These are phyloP conservation scores for Globisporangium radiosum DNA, from an alignment of 352 stramenopile species.

Conservation along the genomic window DNA sequence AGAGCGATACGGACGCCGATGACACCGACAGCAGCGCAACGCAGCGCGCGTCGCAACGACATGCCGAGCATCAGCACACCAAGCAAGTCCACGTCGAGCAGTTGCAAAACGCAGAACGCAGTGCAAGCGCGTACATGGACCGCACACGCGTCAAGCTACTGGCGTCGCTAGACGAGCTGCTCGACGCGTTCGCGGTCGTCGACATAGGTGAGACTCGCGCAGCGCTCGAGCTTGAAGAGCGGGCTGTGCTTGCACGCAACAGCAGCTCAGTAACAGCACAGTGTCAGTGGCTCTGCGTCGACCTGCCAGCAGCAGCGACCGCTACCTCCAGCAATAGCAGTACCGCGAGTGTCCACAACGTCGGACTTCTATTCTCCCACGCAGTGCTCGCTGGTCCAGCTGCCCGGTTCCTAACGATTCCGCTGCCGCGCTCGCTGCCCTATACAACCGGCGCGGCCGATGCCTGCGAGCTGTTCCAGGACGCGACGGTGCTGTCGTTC, in stretches of 20 bases:
- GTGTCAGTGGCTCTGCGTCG: constrained; percentile 51
- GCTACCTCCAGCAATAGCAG: background rate
- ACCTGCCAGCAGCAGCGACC: constrained; percentile 23
- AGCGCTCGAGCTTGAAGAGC: constrained; percentile 3
- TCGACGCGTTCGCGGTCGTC: constrained; percentile 30
- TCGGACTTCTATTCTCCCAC: constrained; percentile 58
- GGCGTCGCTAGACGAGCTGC: constrained; percentile 27
- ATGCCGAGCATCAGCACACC: constrained; percentile 6
- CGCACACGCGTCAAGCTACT: constrained; percentile 37
- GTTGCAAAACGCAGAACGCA: background rate
- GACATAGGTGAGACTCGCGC: constrained; percentile 20
- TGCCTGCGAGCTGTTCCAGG: constrained; percentile 41
- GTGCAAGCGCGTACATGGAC: constrained; percentile 28
- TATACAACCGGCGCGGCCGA: background rate
- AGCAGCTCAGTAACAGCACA: constrained; percentile 8
- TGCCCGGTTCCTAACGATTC: constrained; percentile 43
- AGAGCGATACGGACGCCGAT: background rate
- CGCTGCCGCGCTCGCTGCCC: constrained; percentile 14
- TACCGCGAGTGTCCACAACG: constrained; percentile 23
- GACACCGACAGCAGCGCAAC: constrained; percentile 2
- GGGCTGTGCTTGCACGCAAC: background rate
- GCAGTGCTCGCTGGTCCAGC: constrained; percentile 3
- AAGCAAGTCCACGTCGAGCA: background rate
- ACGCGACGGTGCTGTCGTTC: constrained; percentile 61
- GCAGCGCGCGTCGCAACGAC: background rate